Percentiles rank a stretch among this genome's conserved stretches.
phyloP scores from a whole-genome alignment of 1,284 basidiomycete species.

The Papiliotrema laurentii region DNA sequence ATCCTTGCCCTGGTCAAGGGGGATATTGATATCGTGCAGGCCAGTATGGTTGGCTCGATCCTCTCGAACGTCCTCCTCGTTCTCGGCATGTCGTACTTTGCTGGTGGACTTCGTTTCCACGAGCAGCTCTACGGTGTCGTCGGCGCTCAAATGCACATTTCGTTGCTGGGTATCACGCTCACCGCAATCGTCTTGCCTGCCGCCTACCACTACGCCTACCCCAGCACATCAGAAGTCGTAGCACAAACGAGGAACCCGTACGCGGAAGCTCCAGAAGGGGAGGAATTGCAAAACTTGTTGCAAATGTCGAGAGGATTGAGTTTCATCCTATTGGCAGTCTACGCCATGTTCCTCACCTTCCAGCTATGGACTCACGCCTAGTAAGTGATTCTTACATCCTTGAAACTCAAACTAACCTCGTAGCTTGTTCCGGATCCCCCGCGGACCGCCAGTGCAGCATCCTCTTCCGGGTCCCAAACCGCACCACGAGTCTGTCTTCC shows the following conservation, averaged over 20 bases:
- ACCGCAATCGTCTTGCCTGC: conserved; percentile 69
- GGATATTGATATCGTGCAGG: conserved; percentile 8
- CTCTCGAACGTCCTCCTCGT: conserved; percentile 68
- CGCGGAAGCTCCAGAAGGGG: conserved; percentile 17
- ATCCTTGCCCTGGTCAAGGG: conserved; percentile 7
- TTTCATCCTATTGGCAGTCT: conserved; percentile 59
- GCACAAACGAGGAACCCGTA: conserved; percentile 13
- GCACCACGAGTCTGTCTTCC: conserved; percentile 37
- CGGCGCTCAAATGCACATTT: conserved; percentile 76
- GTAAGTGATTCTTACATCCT: not conserved
- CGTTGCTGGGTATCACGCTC: conserved; percentile 65
- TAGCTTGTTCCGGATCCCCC: conserved; percentile 50
- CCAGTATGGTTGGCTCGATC: conserved; percentile 52
- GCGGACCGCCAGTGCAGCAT: conserved; percentile 17
- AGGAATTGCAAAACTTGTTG: conserved; percentile 43
- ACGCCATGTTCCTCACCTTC: conserved; percentile 46
- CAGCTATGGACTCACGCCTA: conserved; percentile 52
- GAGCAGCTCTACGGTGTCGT: conserved; percentile 60
- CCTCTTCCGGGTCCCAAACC: conserved; percentile 38
- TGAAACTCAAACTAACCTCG: not conserved
- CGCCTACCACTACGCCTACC: conserved; percentile 56
- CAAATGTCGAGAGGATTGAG: conserved; percentile 52
- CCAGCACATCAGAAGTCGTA: conserved; percentile 25
- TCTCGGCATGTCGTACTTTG: conserved; percentile 63
- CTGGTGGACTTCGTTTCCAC: conserved; percentile 58